phyloP scores from a whole-genome alignment of 306 rosid genomes.

The Luffa aegyptiaca region DNA sequence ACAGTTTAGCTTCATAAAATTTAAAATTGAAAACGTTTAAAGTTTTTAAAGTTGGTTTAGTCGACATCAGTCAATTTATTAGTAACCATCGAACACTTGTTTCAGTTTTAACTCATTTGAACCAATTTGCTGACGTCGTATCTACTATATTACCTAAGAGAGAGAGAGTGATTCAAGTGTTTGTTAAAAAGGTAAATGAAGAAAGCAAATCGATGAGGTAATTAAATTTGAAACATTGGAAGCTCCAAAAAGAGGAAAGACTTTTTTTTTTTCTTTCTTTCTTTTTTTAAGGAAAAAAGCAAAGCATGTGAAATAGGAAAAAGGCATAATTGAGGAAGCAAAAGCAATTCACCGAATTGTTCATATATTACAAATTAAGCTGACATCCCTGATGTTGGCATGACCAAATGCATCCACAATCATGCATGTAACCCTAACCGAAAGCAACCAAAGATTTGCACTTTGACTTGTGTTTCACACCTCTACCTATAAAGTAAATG shows the following conservation, averaged over 20 bases:
- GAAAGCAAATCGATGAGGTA: neutral
- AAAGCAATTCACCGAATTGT: neutral
- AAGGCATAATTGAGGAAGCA: neutral
- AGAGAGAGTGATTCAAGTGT: neutral
- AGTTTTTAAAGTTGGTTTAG: neutral
- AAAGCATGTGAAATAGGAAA: constrained; percentile 1
- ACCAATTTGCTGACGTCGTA: too few relatives aligned
- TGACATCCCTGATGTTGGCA: neutral
- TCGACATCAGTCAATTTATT: neutral
- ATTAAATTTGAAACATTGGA: neutral
- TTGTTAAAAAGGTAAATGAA: neutral
- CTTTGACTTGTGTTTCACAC: neutral
- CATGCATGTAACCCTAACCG: neutral
- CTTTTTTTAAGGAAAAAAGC: neutral
- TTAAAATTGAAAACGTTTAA: neutral
- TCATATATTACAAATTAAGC: neutral
- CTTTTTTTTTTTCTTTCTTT: neutral
- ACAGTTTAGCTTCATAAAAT: too few relatives aligned
- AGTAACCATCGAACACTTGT: neutral
- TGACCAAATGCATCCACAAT: neutral
- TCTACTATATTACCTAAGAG: neutral
- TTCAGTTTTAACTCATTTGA: neutral
- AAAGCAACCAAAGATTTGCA: neutral
- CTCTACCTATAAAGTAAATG: neutral
- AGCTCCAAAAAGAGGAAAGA: neutral